Evolutionary conservation across 2,329 filamentous ascomycete genomes (phyloP), one percentile per base, ranked within the genome.

Genomic region (Sporothrix variecibatus): DNA sequence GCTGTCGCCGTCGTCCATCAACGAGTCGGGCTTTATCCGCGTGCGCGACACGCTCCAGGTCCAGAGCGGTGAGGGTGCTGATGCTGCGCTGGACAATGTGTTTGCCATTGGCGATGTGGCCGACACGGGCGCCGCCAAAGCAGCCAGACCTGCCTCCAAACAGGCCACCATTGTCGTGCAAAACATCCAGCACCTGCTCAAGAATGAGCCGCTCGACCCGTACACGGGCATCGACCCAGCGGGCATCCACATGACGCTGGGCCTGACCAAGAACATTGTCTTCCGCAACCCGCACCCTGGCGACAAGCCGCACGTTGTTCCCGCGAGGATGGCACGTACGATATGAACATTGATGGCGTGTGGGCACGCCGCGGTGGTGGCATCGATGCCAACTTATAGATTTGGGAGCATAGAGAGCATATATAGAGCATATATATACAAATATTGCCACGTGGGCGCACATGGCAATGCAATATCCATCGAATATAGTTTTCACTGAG

Each of bases 41-140:
- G 75, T 76, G 38, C 38, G 28, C 15, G 46, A 53, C 31, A 75
- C 75, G 5, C 69, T 76, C 43, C 75, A 76, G 71, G 71, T 76
- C 28, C 40, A 67, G n/a, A 34, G 34, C 34, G 34, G 34, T 8
- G 34, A 34, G 34, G 34, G 34, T 34, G 34, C 34, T 34, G 75
- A 75, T 51, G 11, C 72, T 15, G 51, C 26, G 2, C 62, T 70
- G 28, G 67, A 74, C 15, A 86, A 90, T 75, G 83, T 92, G 3
- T 92, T 90, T 77, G 88, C 87, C 1, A 86, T 89, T 31, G 91
- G 91, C n/a, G 90, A 92, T 75, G 87, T 93, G 6, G 86, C 89
- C 8, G 87, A 88, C 43, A 85, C 85, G 0, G 83, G 84, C 0
- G 82, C 82, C 0, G 81, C 82, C 53, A 86, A 85, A 4, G 74